phyloP scores from a whole-genome alignment of 2,329 filamentous ascomycete genomes.

The Neobulgaria alba region DNA sequence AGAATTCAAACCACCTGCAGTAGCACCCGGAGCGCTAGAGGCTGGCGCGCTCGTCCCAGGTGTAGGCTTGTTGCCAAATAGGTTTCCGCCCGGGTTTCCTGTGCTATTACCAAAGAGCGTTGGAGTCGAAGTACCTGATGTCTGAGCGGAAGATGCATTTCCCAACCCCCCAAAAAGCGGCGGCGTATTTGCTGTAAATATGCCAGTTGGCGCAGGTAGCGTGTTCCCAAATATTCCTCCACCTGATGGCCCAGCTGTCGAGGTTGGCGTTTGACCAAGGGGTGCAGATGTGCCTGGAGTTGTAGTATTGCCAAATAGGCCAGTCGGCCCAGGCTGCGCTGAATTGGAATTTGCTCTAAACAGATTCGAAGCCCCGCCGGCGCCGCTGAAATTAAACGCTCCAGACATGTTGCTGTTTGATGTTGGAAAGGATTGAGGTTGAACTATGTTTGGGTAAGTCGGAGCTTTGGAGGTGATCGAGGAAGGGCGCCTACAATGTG shows the following conservation, averaged over 20 bases:
- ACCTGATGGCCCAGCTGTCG: slow-evolving; percentile 5
- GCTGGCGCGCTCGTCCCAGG: slow-evolving; percentile 2
- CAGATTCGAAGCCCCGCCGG: slow-evolving; percentile 7
- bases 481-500: background rate
- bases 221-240: slow-evolving; percentile 1
- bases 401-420: slow-evolving; percentile 28
- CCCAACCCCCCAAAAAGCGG: slow-evolving; percentile 8
- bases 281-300: slow-evolving; percentile 11
- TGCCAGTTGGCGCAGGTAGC: slow-evolving; percentile 2
- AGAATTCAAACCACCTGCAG: slow-evolving; percentile 6
- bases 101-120: slow-evolving; percentile 22
- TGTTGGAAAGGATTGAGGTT: background rate
- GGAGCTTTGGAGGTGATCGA: background rate
- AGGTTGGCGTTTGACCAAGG: slow-evolving; percentile 9
- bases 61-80: slow-evolving; percentile 4
- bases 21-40: slow-evolving; percentile 3
- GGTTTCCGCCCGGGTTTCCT: slow-evolving; percentile 18
- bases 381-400: slow-evolving; percentile 27
- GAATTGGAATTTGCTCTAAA: slow-evolving; percentile 7
- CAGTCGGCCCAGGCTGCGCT: slow-evolving; percentile 6
- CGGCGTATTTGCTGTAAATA: slow-evolving; percentile 11
- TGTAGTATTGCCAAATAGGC: slow-evolving; percentile 27
- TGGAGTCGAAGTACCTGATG: slow-evolving; percentile 16
- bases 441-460: background rate
- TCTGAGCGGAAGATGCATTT: slow-evolving; percentile 9